Conservation (phyloP, 1,284 basidiomycete species). For the Psilocybe mexicana region DNA sequence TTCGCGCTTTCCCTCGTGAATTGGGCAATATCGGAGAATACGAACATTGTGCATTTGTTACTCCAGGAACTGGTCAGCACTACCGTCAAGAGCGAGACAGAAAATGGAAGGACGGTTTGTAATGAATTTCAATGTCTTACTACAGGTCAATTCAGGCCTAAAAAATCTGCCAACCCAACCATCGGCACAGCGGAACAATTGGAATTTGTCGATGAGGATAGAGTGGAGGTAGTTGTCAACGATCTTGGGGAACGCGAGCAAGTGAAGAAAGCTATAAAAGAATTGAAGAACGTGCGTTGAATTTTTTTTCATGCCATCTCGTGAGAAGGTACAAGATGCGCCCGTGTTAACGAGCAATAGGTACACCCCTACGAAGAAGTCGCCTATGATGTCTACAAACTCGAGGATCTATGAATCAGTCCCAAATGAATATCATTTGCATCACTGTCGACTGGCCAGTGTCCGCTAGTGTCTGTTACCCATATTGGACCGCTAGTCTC, state of each 20-base stretch:
- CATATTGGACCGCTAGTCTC: neutral
- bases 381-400: conserved; percentile 54
- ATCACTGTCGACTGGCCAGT: neutral
- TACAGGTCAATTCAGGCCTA: conserved; percentile 50
- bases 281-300: conserved; percentile 46
- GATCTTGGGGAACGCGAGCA: conserved; percentile 37
- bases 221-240: conserved; percentile 54
- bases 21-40: conserved; percentile 54
- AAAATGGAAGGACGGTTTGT: neutral
- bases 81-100: neutral
- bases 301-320: neutral
- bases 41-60: conserved; percentile 52
- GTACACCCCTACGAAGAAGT: conserved; percentile 61
- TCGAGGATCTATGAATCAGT: conserved; percentile 42
- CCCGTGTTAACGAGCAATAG: conserved; percentile 25
- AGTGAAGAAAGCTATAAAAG: conserved; percentile 41
- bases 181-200: conserved; percentile 43
- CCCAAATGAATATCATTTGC: neutral
- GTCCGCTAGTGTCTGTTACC: neutral
- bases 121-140: neutral
- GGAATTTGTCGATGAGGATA: conserved; percentile 53
- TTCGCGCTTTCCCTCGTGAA: conserved; percentile 41
- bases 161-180: conserved; percentile 42
- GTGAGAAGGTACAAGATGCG: neutral
- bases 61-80: conserved; percentile 48